A percentile compares a stretch with the other conserved stretches of the same genome.
phyloP scores from a whole-genome alignment of 1,284 basidiomycete genomes.

The Grifola frondosa region DNA sequence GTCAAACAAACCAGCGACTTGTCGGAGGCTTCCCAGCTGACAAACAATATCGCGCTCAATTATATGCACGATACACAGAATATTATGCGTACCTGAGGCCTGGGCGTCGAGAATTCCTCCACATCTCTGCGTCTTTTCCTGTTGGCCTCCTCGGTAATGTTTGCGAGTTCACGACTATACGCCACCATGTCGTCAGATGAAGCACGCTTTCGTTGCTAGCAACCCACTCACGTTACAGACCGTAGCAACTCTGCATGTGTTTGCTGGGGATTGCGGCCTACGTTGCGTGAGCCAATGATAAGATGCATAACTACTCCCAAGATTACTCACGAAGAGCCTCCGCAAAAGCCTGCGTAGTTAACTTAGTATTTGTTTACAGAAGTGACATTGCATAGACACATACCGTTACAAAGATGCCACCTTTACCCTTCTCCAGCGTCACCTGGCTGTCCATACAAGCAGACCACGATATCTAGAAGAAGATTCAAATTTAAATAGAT shows the following conservation, averaged over 20 bases:
- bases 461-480: constrained; percentile 13
- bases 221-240: constrained; percentile 16
- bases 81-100: constrained; percentile 11
- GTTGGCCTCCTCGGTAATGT: constrained; percentile 4
- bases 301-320: background rate
- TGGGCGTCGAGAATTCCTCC: constrained; percentile 1
- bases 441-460: constrained; percentile 16
- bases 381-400: background rate
- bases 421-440: constrained; percentile 6
- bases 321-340: constrained; percentile 17
- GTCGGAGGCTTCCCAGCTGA: constrained; percentile 14
- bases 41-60: background rate
- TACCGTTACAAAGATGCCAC: constrained; percentile 18
- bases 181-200: background rate
- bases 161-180: constrained; percentile 6
- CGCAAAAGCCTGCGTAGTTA: constrained; percentile 14
- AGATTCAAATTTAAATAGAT: background rate
- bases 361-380: background rate
- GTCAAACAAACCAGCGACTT: constrained; percentile 3
- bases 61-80: background rate
- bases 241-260: constrained; percentile 19
- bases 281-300: background rate
- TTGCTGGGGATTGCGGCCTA: constrained; percentile 16
- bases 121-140: constrained; percentile 1
- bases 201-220: background rate